Base-by-base conservation (phyloP, 2,329 filamentous ascomycete genomes). In the Bipolaris zeicola region DNA sequence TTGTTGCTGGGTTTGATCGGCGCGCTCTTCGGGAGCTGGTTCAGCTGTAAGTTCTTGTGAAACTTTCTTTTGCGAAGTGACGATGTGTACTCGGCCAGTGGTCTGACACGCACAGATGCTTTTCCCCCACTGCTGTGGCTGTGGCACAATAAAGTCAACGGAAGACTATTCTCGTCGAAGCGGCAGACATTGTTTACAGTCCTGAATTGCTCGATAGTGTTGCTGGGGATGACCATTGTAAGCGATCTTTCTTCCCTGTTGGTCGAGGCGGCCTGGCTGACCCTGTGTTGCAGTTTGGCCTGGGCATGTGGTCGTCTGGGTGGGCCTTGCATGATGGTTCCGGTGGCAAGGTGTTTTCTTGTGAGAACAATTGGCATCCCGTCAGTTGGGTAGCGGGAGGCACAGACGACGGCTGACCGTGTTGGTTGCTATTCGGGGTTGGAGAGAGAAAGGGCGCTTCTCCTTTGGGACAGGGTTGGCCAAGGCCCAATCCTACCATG, bases 11-110 rank as follows among this genome's bases (percentile, higher is more conserved):
- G 84, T 4, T 75, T 91, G 34, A 84, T 90, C 26, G 69, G 68
- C 8, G 69, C 87, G 1, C 73, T 89, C 1, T 89, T 90, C 57
- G 85, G 83, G 18, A 85, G 82, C 51, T 90, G 88, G 87, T 90
- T 90, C 72, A 87, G 84, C 50, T 83, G 74, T 78, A 66, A 74
- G 50, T 82, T 20, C 8, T 10, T 26, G 1, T 16, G 1, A 22
- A 13, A 38, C 16, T 1, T 50, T 20, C 6, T 16, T 22, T 31
- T 36, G n/a, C 34, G 3, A 7, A 7, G 28, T n/a, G 14, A 37
- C 6, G 6, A 31, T 22, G 5, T 6, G 28, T 31, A 31, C 10
- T 37, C 34, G 42, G 26, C 26, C 26, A n/a, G 24, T 41, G 28
- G 34, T 6, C 41, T 55, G 48, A 52, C 48, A 26, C 31, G 41